Evolutionary conservation across 768 basidiomycete species (phyloP).

Genomic region (Tremella mesenterica): DNA sequence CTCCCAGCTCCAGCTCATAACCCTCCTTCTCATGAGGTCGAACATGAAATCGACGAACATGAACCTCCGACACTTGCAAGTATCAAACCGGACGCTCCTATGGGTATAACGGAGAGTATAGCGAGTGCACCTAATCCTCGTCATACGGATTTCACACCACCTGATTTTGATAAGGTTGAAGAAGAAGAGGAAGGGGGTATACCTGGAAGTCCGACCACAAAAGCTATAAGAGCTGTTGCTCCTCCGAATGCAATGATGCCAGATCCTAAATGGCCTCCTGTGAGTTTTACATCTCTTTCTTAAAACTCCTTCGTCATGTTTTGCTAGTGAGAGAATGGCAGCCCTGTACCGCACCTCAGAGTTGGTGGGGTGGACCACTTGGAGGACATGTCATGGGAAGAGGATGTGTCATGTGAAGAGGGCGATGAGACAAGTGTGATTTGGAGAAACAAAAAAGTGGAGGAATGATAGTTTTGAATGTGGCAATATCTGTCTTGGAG

Average conservation of each 20-base stretch:
- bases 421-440: too few relatives aligned
- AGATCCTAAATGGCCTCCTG: conserved; percentile 31
- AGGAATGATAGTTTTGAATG: too few relatives aligned
- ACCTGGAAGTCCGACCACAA: conserved; percentile 34
- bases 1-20: conserved; percentile 22
- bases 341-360: background rate
- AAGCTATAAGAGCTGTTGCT: conserved; percentile 31
- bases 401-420: too few relatives aligned
- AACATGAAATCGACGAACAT: background rate
- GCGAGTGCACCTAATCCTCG: conserved; percentile 32
- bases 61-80: background rate
- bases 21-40: background rate
- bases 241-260: conserved; percentile 28
- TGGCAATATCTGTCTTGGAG: background rate
- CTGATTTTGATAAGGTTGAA: conserved; percentile 8
- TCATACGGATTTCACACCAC: conserved; percentile 20
- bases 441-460: too few relatives aligned
- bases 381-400: too few relatives aligned
- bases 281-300: conserved; percentile 15
- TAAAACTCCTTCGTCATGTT: background rate
- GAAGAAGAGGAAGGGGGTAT: conserved; percentile 15
- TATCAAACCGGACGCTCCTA: background rate
- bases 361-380: too few relatives aligned
- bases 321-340: background rate
- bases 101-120: conserved; percentile 33